phyloP scores from a whole-genome alignment of 2,329 filamentous ascomycete species.

The Coniochaeta prunicola region DNA sequence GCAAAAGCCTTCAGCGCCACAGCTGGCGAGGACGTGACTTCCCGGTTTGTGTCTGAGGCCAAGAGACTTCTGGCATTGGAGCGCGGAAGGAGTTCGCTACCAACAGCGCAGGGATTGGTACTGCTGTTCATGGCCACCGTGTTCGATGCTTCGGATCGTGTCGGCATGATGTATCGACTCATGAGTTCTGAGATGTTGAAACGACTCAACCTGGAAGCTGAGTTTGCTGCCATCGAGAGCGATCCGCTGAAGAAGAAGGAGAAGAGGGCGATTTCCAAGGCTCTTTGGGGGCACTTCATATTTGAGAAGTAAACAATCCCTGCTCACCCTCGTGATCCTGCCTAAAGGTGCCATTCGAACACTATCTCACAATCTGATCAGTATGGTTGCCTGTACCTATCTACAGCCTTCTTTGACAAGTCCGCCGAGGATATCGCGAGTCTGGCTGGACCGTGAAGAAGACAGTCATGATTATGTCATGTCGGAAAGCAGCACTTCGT shows the following conservation, averaged over 20 bases:
- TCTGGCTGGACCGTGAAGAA: neutral
- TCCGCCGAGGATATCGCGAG: neutral
- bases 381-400: neutral
- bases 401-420: neutral
- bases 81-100: constrained; percentile 10
- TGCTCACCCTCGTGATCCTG: neutral
- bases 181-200: constrained; percentile 14
- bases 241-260: neutral
- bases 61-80: constrained; percentile 16
- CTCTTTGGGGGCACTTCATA: neutral
- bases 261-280: neutral
- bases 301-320: neutral
- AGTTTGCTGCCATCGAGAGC: neutral
- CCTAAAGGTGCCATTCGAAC: neutral
- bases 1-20: constrained; percentile 10
- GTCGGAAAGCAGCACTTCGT: neutral
- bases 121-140: constrained; percentile 11
- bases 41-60: constrained; percentile 15
- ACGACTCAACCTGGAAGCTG: neutral
- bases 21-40: constrained; percentile 9
- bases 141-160: constrained; percentile 9
- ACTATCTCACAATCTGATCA: neutral
- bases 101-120: constrained; percentile 15
- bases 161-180: constrained; percentile 13
- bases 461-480: neutral